Base-by-base conservation (phyloP, 2,329 filamentous ascomycete genomes). In the Aspergillus awamori region DNA sequence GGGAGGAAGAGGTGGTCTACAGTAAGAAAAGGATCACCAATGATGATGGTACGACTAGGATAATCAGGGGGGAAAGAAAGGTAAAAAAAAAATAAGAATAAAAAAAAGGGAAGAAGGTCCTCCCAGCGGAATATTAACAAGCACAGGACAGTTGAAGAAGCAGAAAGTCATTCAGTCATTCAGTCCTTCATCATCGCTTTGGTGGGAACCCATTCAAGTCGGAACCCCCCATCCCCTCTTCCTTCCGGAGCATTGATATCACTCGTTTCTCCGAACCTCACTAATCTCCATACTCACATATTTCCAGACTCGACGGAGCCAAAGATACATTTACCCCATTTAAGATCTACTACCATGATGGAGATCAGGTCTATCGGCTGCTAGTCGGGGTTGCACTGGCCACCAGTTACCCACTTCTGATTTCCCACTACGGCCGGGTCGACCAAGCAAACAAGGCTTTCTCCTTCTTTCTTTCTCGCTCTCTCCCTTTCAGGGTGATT, bases 311-410 rank as follows among this genome's bases (percentile, higher is more conserved):
- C 20, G 22, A 60, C 55, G 45, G 52, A 57, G 39, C 45, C 10
- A 53, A 54, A 62, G 48, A 52, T 56, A 58, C 33, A 36, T 36
- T 36, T 36, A 36, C 58, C 62, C 62, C 62, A 63, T 58, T 36
- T 57, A 62, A 67, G 72, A 75, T 74, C 72, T 72, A 66, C 71
- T 72, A 66, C 71, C 62, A 65, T 70, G 64, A 70, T 64, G 70
- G 66, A 73, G 71, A 74, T 74, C 72, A 71, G 68, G 65, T 73
- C 72, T 74, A 75, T 74, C 70, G 70, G 68, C 63, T 70, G 69
- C 71, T 75, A 75, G 69, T 70, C 63, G 41, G 45, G 39, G 49
- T 68, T 67, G 71, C 72, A 74, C 67, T 70, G 73, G 70, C 72
- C 72, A 74, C 67, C 62, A 59, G 60, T 63, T 67, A 65, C 62